These are phyloP conservation scores for Castanea mollissima DNA, from an alignment of 306 rosid species.

Conservation along the genomic window DNA sequence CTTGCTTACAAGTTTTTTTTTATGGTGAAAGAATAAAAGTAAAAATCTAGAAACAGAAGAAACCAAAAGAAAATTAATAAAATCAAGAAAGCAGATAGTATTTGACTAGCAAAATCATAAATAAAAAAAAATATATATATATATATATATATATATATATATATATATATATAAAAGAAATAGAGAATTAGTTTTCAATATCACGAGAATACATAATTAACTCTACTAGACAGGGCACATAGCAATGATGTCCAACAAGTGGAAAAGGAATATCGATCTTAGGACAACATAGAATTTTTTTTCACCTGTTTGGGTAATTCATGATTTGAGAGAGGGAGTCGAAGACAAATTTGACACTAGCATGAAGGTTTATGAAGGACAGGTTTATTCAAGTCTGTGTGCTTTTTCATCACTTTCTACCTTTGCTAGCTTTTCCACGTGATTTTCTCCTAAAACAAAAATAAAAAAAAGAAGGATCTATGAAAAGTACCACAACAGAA, in stretches of 20 bases:
- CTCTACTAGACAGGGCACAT: background rate
- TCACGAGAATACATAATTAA: background rate
- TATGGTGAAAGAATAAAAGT: too few species aligned
- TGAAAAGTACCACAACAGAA: background rate
- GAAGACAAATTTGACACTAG: conserved; percentile 4
- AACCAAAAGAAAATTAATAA: too few species aligned
- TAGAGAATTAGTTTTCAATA: background rate
- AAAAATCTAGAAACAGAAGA: too few species aligned
- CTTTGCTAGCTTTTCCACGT: conserved; percentile 29
- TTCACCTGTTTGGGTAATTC: background rate
- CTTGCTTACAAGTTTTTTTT: background rate
- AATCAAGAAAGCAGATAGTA: too few species aligned
- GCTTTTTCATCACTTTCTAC: conserved; percentile 2
- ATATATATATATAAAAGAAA: background rate
- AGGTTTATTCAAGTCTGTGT: background rate
- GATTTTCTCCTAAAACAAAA: conserved; percentile 17
- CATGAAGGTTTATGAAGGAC: background rate
- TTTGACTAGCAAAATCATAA: too few species aligned
- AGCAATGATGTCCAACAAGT: background rate
- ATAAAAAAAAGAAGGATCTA: background rate
- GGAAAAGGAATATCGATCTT: background rate
- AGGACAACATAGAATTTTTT: background rate
- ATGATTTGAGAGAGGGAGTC: conserved; percentile 2
- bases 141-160: too few species aligned
- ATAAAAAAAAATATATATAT: background rate